Evolutionary conservation across 805 yeast genomes (phyloP), one percentile per base, ranked within the genome.

Genomic region (Pichia rugopelliculosa): DNA sequence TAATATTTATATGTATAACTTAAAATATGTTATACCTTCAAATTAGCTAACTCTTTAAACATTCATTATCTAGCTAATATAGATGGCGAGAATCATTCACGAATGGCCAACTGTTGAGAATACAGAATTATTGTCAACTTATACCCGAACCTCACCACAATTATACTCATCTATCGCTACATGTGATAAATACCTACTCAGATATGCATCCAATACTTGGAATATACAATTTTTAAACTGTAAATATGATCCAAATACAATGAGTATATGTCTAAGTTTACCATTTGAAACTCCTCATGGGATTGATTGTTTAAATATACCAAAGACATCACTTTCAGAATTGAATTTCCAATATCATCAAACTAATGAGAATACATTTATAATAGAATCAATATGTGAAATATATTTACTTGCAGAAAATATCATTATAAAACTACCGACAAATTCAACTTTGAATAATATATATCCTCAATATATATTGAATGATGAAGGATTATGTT

Each of bases 91-190:
- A 36, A 18, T 45, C 5, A 17, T 12, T 2, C 21, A 44, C 18
- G 34, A 27, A 12, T 38, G 39, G 33, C 67, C 67, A 3, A 58
- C 66, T 3, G 48, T 59, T 15, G 67, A 63, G 40, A 63, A 61
- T 48, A 56, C 66, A 15, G 62, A 62, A 23, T 51, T 56, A 3
- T 50, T 57, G 17, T 39, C 58, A 2, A 48, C 51, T 2, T 61
- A 54, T 44, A 54, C 54, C 15, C 50, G 53, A 20, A 56, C 61
- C 8, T 53, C 60, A 1, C 67, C 67, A 18, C 58, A 56, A 39
- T 44, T 51, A 23, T 57, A 49, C 36, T 43, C 52, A 12, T 46
- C 49, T 2, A 37, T 46, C 6, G 33, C 38, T 3, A 45, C 50
- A n/a, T 46, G 45, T 15, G 59, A 57, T 24, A 48, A 47, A 15